phyloP scores from a whole-genome alignment of 148 eudicot species.

The Amaranthus cruentus region DNA sequence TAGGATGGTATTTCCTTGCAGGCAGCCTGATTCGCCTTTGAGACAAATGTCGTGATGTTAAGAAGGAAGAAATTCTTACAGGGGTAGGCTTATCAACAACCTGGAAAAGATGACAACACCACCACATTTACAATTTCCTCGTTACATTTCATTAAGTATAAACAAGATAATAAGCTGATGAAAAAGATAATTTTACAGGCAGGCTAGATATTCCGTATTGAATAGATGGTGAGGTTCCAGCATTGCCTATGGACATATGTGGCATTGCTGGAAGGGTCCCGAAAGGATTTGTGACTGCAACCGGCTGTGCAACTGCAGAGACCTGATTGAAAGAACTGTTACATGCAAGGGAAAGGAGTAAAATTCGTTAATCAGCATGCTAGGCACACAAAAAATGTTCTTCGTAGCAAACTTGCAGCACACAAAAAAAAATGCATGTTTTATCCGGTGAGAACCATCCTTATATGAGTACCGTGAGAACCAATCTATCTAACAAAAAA shows the following conservation, averaged over 20 bases:
- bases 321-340: conserved; percentile 55
- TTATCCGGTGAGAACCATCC: no score
- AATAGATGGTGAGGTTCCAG: conserved; percentile 76
- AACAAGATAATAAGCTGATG: not conserved
- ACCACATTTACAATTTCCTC: conserved; percentile 3
- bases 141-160: not conserved
- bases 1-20: conserved; percentile 85
- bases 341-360: conserved; percentile 12
- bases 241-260: conserved; percentile 80
- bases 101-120: conserved; percentile 31
- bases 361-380: no score
- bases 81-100: conserved; percentile 91
- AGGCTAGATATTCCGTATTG: conserved; percentile 94
- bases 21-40: conserved; percentile 88
- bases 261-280: conserved; percentile 95
- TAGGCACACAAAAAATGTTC: no score
- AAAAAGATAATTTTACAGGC: conserved; percentile 56
- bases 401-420: no score
- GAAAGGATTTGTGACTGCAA: conserved; percentile 74
- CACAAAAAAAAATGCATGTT: no score
- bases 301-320: conserved; percentile 50
- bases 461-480: no score
- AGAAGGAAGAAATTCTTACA: conserved; percentile 71
- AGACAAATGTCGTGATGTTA: conserved; percentile 86
- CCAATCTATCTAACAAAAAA: no score